These are phyloP conservation scores for Fagus crenata DNA, from an alignment of 306 rosid species.

Conservation along the genomic window DNA sequence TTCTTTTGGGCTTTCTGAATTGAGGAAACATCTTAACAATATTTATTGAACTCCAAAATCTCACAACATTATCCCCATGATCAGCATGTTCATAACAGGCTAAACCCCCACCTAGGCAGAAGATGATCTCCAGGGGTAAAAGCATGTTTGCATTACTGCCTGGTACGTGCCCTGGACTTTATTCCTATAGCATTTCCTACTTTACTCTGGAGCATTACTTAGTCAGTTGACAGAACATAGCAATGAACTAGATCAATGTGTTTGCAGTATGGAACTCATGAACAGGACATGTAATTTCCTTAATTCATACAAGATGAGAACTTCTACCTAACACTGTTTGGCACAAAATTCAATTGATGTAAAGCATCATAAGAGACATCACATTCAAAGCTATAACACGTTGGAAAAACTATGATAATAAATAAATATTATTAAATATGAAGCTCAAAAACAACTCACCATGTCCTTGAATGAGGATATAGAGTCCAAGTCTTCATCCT, in stretches of 20 bases:
- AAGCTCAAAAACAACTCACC: constrained; percentile 32
- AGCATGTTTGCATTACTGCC: neutral
- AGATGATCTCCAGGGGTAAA: neutral
- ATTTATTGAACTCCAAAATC: neutral
- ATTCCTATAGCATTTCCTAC: neutral
- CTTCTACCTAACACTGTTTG: neutral
- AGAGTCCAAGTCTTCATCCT: constrained; percentile 58
- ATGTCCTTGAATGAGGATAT: constrained; percentile 57
- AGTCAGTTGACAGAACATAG: neutral
- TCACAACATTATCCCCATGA: neutral
- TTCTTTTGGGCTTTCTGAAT: neutral
- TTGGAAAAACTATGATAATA: neutral
- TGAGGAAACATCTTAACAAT: neutral
- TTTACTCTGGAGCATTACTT: neutral
- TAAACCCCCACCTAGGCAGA: neutral
- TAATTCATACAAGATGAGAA: neutral
- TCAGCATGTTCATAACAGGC: neutral
- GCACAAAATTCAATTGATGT: neutral
- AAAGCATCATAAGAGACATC: neutral
- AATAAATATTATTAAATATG: neutral
- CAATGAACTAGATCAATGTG: neutral
- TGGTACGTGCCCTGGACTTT: neutral
- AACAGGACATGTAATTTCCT: neutral
- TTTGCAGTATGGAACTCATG: neutral
- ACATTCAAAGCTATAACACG: neutral